Percentiles rank a stretch among this genome's conserved stretches.
Conservation (phyloP, 176 grass and related monocot genomes). For the Hyparrhenia diplandra region DNA sequence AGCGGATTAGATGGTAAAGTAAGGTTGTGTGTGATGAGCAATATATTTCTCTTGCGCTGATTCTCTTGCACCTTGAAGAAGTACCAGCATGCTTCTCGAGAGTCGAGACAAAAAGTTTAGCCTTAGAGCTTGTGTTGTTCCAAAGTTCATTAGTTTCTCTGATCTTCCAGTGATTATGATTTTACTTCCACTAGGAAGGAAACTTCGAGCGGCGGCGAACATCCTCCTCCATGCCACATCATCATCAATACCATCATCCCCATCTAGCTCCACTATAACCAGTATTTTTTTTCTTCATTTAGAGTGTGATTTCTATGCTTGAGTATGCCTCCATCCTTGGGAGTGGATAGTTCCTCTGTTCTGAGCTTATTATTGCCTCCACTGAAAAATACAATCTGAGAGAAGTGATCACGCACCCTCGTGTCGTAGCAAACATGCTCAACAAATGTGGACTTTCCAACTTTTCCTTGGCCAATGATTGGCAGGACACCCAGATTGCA, state of each 20-base stretch:
- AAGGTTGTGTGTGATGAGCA: too few relatives aligned
- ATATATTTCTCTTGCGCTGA: too few relatives aligned
- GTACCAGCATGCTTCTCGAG: neutral
- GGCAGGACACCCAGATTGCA: neutral
- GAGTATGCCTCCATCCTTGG: neutral
- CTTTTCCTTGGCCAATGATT: neutral
- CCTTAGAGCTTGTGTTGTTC: neutral
- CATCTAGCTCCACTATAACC: neutral
- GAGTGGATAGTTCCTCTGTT: neutral
- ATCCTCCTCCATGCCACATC: neutral
- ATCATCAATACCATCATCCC: neutral
- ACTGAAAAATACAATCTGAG: neutral
- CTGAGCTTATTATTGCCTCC: neutral
- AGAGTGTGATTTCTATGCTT: neutral
- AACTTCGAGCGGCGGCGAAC: neutral
- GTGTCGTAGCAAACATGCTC: slow-evolving; percentile 31
- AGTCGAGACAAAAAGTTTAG: neutral
- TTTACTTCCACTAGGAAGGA: neutral
- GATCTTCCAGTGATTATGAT: neutral
- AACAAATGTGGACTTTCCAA: slow-evolving; percentile 41
- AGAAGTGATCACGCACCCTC: slow-evolving; percentile 30
- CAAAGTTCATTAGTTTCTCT: neutral
- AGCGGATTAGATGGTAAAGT: too few relatives aligned
- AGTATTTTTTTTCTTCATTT: neutral
- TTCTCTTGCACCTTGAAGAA: neutral